Evolutionary conservation across 371 early-diverging fungal species (phyloP), one percentile per base, ranked within the genome.

Genomic region (Actinomortierella ambigua): DNA sequence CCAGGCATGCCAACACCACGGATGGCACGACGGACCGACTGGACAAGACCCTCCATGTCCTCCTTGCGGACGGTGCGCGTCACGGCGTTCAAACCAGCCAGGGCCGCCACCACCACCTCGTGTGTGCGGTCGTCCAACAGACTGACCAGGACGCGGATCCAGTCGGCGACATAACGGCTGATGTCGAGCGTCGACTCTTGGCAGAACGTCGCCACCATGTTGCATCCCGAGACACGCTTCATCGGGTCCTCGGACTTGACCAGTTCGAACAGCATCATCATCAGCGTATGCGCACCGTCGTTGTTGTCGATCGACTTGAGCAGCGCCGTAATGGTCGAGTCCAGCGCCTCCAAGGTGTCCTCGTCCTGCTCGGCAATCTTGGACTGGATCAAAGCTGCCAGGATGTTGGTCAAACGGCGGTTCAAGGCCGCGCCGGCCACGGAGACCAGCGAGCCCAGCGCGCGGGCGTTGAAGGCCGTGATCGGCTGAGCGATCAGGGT

Each of bases 391-490:
- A 98, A 78, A 1, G 95, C 91, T 9, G 88, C 81, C 51, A 98
- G 77, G 53, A 98, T 93, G 20, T 82, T 81, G 6, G 83, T 79
- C 63, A 97, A 77, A 11, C 97, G 92, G 52, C 85, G 83, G 79
- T 90, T 94, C 63, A 97, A 77, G 1, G 93, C 91, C 53, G 85
- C 70, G 9, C 96, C 98, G 20, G 97, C 95, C 2, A 96, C 97
- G n/a, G 92, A 87, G 14, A 98, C 91, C 44, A 98, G 76, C 2
- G 93, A 89, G 2, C 90, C 90, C 58, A 98, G 77, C 1, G 97
- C 96, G 23, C 90, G 90, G 14, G 98, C 98, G 67, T 97, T 94
- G 81, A 95, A 95, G 14, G 85, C 84, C 18, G 89, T 87, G 57
- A 98, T 95, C 22, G 98, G 98, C 20, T 82, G 84, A n/a, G 89